A percentile compares a stretch with the other conserved stretches of the same genome.
These are phyloP conservation scores for Oryza officinalis DNA, from an alignment of 176 grass and related monocot genomes.

Conservation along the genomic window DNA sequence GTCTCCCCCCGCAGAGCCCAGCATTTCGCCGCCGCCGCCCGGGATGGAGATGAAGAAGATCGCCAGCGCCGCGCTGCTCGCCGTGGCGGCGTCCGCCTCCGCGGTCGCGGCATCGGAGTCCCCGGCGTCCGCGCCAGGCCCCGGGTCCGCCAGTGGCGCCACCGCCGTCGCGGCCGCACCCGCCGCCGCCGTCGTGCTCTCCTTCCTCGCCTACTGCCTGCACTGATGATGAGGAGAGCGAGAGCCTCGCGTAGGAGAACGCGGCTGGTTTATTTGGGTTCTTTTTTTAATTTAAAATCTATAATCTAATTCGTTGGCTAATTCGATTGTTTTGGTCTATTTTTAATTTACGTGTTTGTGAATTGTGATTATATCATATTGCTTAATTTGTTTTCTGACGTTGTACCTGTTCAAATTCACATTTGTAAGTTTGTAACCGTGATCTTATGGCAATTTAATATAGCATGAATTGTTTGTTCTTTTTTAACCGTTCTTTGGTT, in stretches of 20 bases:
- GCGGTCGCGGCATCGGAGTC: conserved; percentile 51
- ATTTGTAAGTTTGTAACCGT: neutral
- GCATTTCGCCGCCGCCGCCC: neutral
- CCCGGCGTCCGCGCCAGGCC: neutral
- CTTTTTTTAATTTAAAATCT: neutral
- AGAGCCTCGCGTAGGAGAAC: neutral
- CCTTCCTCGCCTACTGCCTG: conserved; percentile 71
- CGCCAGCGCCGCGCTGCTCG: conserved; percentile 2
- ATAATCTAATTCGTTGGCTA: neutral
- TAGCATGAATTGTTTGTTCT: neutral
- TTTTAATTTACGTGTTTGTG: neutral
- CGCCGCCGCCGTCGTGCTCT: conserved; percentile 51
- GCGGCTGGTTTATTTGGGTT: neutral
- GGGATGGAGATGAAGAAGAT: neutral
- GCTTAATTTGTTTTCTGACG: neutral
- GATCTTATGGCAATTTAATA: neutral
- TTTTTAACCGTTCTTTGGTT: neutral
- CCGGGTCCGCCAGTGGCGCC: neutral
- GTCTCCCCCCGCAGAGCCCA: neutral
- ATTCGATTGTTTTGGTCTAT: neutral
- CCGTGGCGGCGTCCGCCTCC: conserved; percentile 44
- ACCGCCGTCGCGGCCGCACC: conserved; percentile 42
- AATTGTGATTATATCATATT: neutral
- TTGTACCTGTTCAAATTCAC: neutral
- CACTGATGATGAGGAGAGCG: conserved; percentile 34